Conservation (phyloP, 768 basidiomycete species). For the Candolleomyces efflorescens region DNA sequence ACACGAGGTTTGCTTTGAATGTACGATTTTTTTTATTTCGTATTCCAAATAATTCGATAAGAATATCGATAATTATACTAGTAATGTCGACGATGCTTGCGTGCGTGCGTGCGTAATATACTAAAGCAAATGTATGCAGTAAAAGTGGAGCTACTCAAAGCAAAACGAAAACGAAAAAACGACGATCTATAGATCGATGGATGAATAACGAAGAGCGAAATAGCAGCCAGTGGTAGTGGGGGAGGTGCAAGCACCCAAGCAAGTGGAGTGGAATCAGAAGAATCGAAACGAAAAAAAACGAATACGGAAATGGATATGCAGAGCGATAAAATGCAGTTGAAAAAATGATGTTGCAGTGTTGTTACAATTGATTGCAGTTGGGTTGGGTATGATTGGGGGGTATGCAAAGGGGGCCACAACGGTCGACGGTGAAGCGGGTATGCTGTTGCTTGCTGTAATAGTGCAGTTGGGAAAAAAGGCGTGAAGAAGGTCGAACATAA, state of each 20-base stretch:
- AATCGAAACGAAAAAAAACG: constrained; percentile 9
- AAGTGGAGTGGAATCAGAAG: too few relatives aligned
- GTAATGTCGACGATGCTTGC: neutral
- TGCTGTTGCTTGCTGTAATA: constrained; percentile 1
- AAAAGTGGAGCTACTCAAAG: neutral
- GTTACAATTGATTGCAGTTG: neutral
- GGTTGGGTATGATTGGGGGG: neutral
- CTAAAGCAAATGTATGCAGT: too few relatives aligned
- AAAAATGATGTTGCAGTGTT: constrained; percentile 5
- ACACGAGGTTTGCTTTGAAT: neutral
- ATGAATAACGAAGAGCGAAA: neutral
- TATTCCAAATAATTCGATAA: neutral
- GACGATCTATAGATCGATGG: neutral
- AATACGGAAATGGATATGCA: too few relatives aligned
- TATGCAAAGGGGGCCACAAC: constrained; percentile 16
- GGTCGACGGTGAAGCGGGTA: constrained; percentile 26
- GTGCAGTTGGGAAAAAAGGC: constrained; percentile 1
- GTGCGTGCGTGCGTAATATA: neutral
- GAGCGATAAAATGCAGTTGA: neutral
- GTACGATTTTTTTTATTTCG: neutral
- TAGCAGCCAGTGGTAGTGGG: neutral
- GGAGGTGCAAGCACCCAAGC: neutral
- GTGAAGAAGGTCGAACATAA: constrained; percentile 2
- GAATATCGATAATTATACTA: constrained; percentile 2
- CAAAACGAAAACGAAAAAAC: neutral